Conservation (phyloP, 2,329 filamentous ascomycete genomes). For the Neopestalotiopsis sp. region DNA sequence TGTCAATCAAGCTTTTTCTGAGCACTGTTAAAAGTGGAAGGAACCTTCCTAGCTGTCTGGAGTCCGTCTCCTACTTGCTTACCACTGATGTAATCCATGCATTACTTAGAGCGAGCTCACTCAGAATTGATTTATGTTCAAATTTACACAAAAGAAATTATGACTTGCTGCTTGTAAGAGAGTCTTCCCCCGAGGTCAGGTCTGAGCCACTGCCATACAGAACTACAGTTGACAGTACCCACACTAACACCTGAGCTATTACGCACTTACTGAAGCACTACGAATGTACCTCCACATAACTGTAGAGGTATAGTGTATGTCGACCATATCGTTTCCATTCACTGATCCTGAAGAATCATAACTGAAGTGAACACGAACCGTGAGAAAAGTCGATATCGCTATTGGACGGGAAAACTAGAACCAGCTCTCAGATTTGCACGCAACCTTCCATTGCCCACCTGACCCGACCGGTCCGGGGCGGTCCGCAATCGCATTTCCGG, state of each 20-base stretch:
- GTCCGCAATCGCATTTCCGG: background rate
- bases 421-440: background rate
- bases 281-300: background rate
- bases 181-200: background rate
- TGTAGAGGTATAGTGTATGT: background rate
- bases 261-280: background rate
- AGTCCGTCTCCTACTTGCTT: background rate
- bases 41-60: background rate
- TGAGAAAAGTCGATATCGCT: background rate
- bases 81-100: background rate
- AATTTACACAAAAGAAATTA: background rate
- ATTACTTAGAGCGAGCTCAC: background rate
- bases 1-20: background rate
- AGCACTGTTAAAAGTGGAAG: background rate
- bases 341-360: background rate
- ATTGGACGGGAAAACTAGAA: background rate
- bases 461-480: background rate
- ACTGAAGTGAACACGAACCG: background rate
- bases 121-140: background rate
- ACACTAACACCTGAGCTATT: background rate
- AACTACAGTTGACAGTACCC: background rate
- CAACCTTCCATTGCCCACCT: background rate
- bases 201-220: background rate
- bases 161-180: background rate
- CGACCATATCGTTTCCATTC: background rate